Percentiles rank a stretch among this genome's conserved stretches.
Conservation (phyloP, 2,329 filamentous ascomycete species). For the Graphiopsis chlorocephala region DNA sequence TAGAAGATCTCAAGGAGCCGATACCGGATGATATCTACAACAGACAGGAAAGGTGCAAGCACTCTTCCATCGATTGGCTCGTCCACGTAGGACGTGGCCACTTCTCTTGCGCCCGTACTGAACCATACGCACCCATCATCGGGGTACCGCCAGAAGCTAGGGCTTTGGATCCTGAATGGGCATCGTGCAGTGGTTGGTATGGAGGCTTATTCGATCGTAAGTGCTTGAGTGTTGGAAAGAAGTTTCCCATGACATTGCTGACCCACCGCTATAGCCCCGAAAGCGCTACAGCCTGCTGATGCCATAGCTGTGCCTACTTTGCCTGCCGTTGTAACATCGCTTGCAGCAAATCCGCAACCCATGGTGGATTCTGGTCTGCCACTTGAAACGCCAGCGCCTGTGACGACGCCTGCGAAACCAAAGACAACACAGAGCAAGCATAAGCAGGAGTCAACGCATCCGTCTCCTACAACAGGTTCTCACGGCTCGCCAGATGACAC, state of each 20-base stretch:
- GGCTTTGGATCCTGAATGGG: slow-evolving; percentile 7
- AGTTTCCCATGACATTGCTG: not conserved
- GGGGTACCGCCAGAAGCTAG: slow-evolving; percentile 3
- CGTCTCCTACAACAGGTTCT: not conserved
- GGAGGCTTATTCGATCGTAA: slow-evolving; percentile 6
- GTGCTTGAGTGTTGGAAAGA: not conserved
- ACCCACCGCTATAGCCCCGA: not conserved
- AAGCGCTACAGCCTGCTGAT: slow-evolving; percentile 6
- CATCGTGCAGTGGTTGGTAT: slow-evolving; percentile 1
- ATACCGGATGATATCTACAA: not conserved
- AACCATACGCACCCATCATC: slow-evolving; percentile 6
- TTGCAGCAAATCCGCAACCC: not conserved
- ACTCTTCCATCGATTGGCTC: not conserved
- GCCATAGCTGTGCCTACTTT: not conserved
- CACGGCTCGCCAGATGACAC: not conserved
- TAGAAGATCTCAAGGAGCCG: not conserved
- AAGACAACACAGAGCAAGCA: not conserved
- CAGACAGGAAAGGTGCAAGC: not conserved
- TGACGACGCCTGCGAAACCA: not conserved
- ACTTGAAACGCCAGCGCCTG: not conserved
- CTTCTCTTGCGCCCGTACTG: slow-evolving; percentile 6
- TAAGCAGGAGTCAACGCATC: not conserved
- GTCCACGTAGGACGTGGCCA: not conserved
- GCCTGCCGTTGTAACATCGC: not conserved
- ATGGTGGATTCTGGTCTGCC: not conserved